Percentiles rank a stretch among this genome's conserved stretches.
These are phyloP conservation scores for Ophiorrhiza pumila DNA, from an alignment of 257 asterid genomes.

Conservation along the genomic window DNA sequence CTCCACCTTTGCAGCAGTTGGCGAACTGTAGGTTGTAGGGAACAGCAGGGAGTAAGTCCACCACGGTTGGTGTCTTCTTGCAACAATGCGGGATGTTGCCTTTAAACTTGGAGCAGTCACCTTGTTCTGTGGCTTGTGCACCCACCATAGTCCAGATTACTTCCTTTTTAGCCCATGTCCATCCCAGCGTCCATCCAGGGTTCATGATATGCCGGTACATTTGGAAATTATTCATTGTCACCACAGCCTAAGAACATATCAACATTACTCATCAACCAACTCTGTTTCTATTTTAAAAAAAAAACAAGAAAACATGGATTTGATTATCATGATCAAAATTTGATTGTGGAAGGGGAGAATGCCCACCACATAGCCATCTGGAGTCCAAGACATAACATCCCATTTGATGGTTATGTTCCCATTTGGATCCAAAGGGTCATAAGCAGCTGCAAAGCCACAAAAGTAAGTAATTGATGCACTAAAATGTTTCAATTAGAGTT, in stretches of 20 bases:
- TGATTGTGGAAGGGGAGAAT: background rate
- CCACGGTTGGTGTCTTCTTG: constrained; percentile 48
- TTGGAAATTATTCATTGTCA: constrained; percentile 73
- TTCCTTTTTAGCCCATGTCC: constrained; percentile 82
- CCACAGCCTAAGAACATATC: constrained; percentile 41
- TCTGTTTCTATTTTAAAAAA: background rate
- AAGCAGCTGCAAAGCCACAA: constrained; percentile 49
- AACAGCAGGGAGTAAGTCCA: constrained; percentile 73
- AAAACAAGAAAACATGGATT: background rate
- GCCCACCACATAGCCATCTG: constrained; percentile 90
- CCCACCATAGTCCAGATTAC: constrained; percentile 80
- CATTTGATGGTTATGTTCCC: constrained; percentile 95
- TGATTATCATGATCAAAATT: too few relatives aligned
- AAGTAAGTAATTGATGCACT: background rate
- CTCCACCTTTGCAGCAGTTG: constrained; percentile 84
- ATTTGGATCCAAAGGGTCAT: constrained; percentile 87
- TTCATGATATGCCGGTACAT: constrained; percentile 64
- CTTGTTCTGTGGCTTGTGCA: constrained; percentile 79
- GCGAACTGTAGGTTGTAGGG: constrained; percentile 75
- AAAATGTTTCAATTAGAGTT: background rate
- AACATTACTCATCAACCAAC: background rate
- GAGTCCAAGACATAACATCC: constrained; percentile 92
- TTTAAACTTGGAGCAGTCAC: constrained; percentile 72
- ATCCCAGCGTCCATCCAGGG: constrained; percentile 72
- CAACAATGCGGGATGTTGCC: constrained; percentile 75